These are phyloP conservation scores for Actinidia chinensis DNA, from an alignment of 179 eudicot genomes.

Conservation along the genomic window DNA sequence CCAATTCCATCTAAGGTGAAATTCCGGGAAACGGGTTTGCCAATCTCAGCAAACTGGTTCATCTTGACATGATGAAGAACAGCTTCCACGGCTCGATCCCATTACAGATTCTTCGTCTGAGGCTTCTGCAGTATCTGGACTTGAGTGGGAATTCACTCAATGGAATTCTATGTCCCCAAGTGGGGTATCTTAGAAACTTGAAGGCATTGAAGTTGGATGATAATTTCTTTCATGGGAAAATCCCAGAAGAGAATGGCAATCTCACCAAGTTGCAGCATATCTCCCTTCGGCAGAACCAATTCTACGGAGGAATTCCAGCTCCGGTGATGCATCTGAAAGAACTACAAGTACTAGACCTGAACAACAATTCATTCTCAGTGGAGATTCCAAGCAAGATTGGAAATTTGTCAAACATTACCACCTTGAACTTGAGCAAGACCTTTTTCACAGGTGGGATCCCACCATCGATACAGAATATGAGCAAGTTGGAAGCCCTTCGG, in stretches of 20 bases:
- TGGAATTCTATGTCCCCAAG: slow-evolving; percentile 37
- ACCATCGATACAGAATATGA: slow-evolving; percentile 33
- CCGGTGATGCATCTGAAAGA: slow-evolving; percentile 21
- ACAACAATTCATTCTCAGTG: slow-evolving; percentile 23
- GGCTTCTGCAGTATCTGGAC: slow-evolving; percentile 45
- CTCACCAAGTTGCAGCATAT: slow-evolving; percentile 37
- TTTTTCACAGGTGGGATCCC: slow-evolving; percentile 45
- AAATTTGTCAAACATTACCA: slow-evolving; percentile 33
- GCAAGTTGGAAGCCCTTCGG: slow-evolving; percentile 36
- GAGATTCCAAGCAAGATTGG: slow-evolving; percentile 35
- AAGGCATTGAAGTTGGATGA: slow-evolving; percentile 36
- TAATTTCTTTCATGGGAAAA: slow-evolving; percentile 42
- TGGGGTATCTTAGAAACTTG: slow-evolving; percentile 38
- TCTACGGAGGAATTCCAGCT: slow-evolving; percentile 40
- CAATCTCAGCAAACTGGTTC: slow-evolving; percentile 42
- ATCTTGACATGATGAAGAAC: slow-evolving; percentile 47
- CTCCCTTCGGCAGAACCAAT: slow-evolving; percentile 39
- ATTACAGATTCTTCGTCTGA: slow-evolving; percentile 29
- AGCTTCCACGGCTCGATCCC: slow-evolving; percentile 51
- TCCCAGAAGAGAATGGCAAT: slow-evolving; percentile 42
- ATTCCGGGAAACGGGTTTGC: slow-evolving; percentile 39
- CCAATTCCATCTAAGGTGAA: slow-evolving; percentile 39
- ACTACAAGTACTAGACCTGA: slow-evolving; percentile 29
- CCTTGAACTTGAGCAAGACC: slow-evolving; percentile 47
- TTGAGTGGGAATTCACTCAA: slow-evolving; percentile 41